These are phyloP conservation scores for Colletotrichum chrysophilum DNA, from an alignment of 2,329 filamentous ascomycete species.

Conservation along the genomic window DNA sequence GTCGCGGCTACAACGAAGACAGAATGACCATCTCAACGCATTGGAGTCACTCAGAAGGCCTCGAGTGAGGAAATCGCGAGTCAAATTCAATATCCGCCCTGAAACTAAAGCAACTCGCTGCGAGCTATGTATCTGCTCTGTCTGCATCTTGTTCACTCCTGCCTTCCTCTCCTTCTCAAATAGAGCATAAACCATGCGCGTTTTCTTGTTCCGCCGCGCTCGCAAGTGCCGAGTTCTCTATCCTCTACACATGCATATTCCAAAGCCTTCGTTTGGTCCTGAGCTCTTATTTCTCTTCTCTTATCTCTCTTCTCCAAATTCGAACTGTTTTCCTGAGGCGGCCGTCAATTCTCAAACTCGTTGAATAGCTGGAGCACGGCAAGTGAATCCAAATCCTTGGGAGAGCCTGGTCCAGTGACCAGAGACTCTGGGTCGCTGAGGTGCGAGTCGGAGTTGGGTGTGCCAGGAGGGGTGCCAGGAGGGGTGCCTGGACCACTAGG, in stretches of 20 bases:
- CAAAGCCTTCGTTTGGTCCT: rapidly evolving
- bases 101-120: background rate
- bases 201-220: background rate
- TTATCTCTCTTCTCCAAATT: background rate
- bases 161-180: background rate
- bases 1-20: background rate
- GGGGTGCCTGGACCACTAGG: background rate
- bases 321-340: background rate
- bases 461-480: background rate
- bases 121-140: background rate
- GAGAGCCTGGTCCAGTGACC: background rate
- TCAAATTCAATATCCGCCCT: background rate
- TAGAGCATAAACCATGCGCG: background rate
- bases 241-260: background rate
- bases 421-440: background rate
- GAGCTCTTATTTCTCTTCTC: background rate
- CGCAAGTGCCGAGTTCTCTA: background rate
- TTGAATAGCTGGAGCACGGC: background rate
- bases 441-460: background rate
- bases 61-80: background rate
- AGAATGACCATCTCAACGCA: background rate
- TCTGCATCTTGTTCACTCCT: background rate
- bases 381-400: background rate
- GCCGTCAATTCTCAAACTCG: background rate
- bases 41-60: background rate